Percentiles rank a stretch among this genome's conserved stretches.
These are phyloP conservation scores for Mitosporidium daphniae DNA, from an alignment of 371 early-diverging fungal genomes.

Conservation along the genomic window DNA sequence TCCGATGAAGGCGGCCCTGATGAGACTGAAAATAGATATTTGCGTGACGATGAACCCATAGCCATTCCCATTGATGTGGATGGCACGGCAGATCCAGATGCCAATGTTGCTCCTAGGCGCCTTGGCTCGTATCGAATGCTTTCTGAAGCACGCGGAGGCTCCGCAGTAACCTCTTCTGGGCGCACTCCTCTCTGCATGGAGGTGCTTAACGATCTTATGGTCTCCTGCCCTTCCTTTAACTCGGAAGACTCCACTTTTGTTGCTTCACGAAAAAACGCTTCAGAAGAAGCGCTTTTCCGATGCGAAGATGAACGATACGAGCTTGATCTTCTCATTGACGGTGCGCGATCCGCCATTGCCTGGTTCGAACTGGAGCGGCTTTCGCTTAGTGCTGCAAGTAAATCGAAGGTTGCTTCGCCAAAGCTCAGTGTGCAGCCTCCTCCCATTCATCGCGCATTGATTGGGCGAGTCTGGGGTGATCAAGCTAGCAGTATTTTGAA, in stretches of 20 bases:
- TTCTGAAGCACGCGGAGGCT: constrained; percentile 6
- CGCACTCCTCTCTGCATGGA: constrained; percentile 50
- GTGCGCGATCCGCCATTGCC: constrained; percentile 50
- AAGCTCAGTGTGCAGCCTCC: constrained; percentile 16
- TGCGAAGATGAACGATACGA: constrained; percentile 95
- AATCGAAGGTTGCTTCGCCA: constrained; percentile 7
- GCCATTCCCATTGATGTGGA: too few relatives aligned
- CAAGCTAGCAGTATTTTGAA: constrained; percentile 10
- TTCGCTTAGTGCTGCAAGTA: constrained; percentile 2
- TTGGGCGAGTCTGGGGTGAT: constrained; percentile 12
- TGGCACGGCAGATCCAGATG: too few relatives aligned
- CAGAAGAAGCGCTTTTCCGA: constrained; percentile 70
- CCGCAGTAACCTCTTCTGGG: constrained; percentile 22
- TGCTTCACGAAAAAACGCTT: constrained; percentile 55
- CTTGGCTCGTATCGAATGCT: too few relatives aligned
- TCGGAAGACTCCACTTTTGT: constrained; percentile 74
- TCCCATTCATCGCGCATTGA: constrained; percentile 19
- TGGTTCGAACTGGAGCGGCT: constrained; percentile 26
- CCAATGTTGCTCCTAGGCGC: constrained; percentile 1
- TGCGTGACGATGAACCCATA: too few relatives aligned
- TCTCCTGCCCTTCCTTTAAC: constrained; percentile 65
- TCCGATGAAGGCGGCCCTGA: too few relatives aligned
- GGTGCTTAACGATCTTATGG: constrained; percentile 73
- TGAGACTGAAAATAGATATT: too few relatives aligned
- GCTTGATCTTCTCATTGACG: constrained; percentile 75